Evolutionary conservation across 805 yeast genomes (phyloP), one percentile per base, ranked within the genome.

Genomic region (Myxozyma melibiosi): DNA sequence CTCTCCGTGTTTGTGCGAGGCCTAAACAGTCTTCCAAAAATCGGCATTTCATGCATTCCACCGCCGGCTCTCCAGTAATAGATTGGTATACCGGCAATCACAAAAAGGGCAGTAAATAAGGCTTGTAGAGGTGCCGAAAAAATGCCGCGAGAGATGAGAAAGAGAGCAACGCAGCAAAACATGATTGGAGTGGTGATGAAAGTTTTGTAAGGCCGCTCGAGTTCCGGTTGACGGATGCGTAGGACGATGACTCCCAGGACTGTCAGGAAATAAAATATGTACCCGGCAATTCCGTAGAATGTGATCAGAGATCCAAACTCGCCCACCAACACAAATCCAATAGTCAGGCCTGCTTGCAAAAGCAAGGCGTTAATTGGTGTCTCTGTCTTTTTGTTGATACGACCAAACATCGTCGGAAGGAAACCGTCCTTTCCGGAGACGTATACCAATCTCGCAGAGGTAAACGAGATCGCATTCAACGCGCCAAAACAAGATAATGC

Each of bases 401-500:
- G 46, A n/a, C 66, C 65, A 44, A 75, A 68, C 5, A 62, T 16
- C 2, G 47, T 24, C 1, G 78, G 78, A 5, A 74, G 31, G 39
- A 66, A 65, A 4, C 69, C 67, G 30, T 72, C 72, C 25, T 67
- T 65, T 2, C 76, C 77, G 0, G 75, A 68, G 1, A 74, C 64
- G 44, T 74, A 72, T 2, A 72, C 67, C 14, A 75, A 63, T 13
- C 75, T 66, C 0, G 73, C 70, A 0, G 75, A 67, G 14, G 75
- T 67, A 56, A 73, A 71, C 11, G 68, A 62, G 3, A 74, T 67
- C 1, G 78, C 78, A 57, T 75, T 75, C 16, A 76, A 60, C 4
- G 78, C 74, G 2, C 78, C 78, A 11, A 74, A 62, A 53, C 79
- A 75, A 1, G 76, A 72, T 1, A 69, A 50, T 2, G 76, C 73